Conservation (phyloP, 768 basidiomycete species). For the Heimioporus sp. region DNA sequence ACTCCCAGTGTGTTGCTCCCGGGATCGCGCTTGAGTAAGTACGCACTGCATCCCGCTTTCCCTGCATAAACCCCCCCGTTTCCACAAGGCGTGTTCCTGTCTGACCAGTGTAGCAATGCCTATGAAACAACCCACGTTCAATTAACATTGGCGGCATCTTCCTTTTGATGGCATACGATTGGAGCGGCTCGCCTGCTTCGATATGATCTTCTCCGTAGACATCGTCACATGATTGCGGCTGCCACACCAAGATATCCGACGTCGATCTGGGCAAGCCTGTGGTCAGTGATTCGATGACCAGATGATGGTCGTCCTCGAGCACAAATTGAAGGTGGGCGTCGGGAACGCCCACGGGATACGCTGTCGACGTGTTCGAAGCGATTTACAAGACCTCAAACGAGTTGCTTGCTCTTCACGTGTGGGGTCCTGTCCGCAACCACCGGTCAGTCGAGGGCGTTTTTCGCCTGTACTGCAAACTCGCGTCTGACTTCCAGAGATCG, state of each 20-base stretch:
- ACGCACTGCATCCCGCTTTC: too few relatives aligned
- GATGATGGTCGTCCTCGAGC: constrained; percentile 43
- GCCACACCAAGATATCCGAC: constrained; percentile 25
- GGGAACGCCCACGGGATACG: constrained; percentile 40
- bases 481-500: constrained; percentile 35
- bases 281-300: constrained; percentile 36
- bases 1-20: constrained; percentile 21
- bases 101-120: too few relatives aligned
- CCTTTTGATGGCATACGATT: too few relatives aligned
- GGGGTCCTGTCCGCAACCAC: constrained; percentile 24
- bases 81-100: too few relatives aligned
- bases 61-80: too few relatives aligned
- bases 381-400: constrained; percentile 40
- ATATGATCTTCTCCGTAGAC: constrained; percentile 43
- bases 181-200: constrained; percentile 31
- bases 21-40: too few relatives aligned
- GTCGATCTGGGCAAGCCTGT: constrained; percentile 41
- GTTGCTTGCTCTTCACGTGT: constrained; percentile 44
- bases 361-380: constrained; percentile 53
- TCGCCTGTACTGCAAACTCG: constrained; percentile 38
- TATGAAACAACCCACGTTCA: too few relatives aligned
- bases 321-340: constrained; percentile 38
- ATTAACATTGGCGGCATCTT: too few relatives aligned
- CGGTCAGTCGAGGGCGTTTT: constrained; percentile 38
- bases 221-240: constrained; percentile 15